Evolutionary conservation across 1,284 basidiomycete genomes (phyloP), one percentile per base, ranked within the genome.

Genomic region (Puccinia hordei): DNA sequence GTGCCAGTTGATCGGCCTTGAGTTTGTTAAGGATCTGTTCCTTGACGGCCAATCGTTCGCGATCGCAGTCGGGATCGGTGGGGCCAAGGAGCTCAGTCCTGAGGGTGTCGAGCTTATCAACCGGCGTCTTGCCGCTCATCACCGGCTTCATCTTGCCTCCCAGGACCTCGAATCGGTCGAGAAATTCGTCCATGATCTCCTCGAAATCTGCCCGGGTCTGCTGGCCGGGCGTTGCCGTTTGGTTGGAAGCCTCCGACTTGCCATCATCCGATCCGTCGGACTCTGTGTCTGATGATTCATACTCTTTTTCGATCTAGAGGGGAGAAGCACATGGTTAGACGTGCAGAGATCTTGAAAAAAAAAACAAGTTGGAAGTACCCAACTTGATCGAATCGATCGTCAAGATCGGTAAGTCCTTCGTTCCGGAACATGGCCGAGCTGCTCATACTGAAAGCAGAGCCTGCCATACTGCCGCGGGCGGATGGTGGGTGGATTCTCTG

Each of bases 351-450:
- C n/a, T n/a, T n/a, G n/a, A n/a, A n/a, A n/a, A n/a, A n/a, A n/a
- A n/a, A 38, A 35, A 27, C 17, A 35, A 53, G 44, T 41, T 72
- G 63, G 55, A 27, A 63, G 13, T 49, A 61, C 84, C 89, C 83
- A 83, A 94, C 94, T 89, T 93, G 90, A 83, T 98, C 95, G 84
- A 99, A 99, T 15, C 91, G 90, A 83, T 97, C 94, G 84, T 99
- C 97, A 38, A 99, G 88, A 6, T 91, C 91, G 65, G 92, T 90
- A 49, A 99, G 87, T 0, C 93, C 91, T 83, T 95, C 90, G 84
- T 94, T 99, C 57, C 97, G 89, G 87, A 91, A 93, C 92, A 99
- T 95, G 33, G 94, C 94, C 2, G 94, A 95, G 83, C 93, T 95
- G 84, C 92, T 96, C 96, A 99, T 98, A 85, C 92, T 93, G 88